Evolutionary conservation across 345 rosid genomes (phyloP).

Genomic region (Dipteronia sinensis): DNA sequence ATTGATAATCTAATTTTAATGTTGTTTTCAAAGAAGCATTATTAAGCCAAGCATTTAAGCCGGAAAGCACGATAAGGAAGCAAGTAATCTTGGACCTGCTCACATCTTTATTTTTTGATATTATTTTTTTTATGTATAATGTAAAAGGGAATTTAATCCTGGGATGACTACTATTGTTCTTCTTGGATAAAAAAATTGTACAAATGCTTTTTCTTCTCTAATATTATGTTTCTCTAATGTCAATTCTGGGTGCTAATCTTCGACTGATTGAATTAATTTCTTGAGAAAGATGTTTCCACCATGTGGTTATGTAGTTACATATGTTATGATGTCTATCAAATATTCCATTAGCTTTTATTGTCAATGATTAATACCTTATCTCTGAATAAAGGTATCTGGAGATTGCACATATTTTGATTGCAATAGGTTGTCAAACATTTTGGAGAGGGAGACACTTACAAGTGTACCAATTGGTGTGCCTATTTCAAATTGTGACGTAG

Average conservation of each 20-base stretch:
- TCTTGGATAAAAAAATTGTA: not conserved
- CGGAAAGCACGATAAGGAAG: not conserved
- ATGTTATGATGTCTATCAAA: not conserved
- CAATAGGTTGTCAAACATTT: constrained; percentile 66
- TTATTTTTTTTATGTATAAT: not conserved
- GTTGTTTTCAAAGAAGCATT: not conserved
- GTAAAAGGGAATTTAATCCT: not conserved
- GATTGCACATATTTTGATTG: constrained; percentile 95
- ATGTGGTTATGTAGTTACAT: constrained; percentile 2
- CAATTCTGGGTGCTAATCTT: not conserved
- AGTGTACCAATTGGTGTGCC: constrained; percentile 94
- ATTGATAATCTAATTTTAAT: constrained; percentile 15
- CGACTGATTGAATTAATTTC: not conserved
- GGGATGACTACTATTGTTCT: not conserved
- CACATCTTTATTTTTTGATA: not conserved
- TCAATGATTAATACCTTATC: constrained; percentile 14
- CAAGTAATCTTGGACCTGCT: not conserved
- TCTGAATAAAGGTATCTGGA: constrained; percentile 74
- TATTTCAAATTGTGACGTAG: constrained; percentile 66
- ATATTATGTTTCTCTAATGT: not conserved
- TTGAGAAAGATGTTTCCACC: not conserved
- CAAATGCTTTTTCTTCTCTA: constrained; percentile 12
- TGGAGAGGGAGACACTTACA: constrained; percentile 56
- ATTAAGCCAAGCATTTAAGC: not conserved
- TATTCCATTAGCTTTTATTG: not conserved